Base-by-base conservation (phyloP, 257 asterid species). In the Nicotiana benthamiana region DNA sequence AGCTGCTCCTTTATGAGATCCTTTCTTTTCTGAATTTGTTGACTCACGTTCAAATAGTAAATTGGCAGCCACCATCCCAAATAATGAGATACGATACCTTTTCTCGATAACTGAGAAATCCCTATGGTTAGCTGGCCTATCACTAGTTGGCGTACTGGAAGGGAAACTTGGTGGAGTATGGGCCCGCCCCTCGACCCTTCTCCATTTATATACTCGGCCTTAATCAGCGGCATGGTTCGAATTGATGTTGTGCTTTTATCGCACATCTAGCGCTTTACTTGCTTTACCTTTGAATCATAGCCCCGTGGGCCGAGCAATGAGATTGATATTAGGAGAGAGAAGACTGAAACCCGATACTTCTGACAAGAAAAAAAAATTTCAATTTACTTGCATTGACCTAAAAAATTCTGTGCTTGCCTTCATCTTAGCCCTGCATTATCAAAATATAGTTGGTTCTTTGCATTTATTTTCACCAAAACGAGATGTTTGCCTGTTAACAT, bases 1-100 rank as follows among this genome's bases (percentile, higher is more conserved):
- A 46, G 79, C 43, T 48, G 36, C 16, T 74, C 79, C 79, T 26
- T 72, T 74, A 26, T 74, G 61, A 24, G 79, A n/a, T 74, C 62
- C 24, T 48, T 48, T 15, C 48, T 46, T 0, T 74, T 48, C 16
- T 48, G 61, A 74, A 48, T 8, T 32, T 17, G 75, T 32, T 74
- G 43, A 20, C 61, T 24, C 79, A 48, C 26, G 4, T 48, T 48
- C 43, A 48, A 16, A 60, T 74, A 51, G 26, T 26, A 24, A 74
- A 74, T n/a, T 48, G 79, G 24, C 43, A 74, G 16, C 62, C 60
- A 48, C 79, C 13, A 48, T 74, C 61, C 48, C 57, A 70, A 26
- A 12, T 70, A 30, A 22, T 9, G 24, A 15, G 17, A 48, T 20
- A n/a, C 48, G 62, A 74, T 74, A 18, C 43, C 51, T 26, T 43